Percentiles rank a stretch among this genome's conserved stretches.
Conservation (phyloP, 495 filamentous ascomycete species). For the Zalerion maritima region DNA sequence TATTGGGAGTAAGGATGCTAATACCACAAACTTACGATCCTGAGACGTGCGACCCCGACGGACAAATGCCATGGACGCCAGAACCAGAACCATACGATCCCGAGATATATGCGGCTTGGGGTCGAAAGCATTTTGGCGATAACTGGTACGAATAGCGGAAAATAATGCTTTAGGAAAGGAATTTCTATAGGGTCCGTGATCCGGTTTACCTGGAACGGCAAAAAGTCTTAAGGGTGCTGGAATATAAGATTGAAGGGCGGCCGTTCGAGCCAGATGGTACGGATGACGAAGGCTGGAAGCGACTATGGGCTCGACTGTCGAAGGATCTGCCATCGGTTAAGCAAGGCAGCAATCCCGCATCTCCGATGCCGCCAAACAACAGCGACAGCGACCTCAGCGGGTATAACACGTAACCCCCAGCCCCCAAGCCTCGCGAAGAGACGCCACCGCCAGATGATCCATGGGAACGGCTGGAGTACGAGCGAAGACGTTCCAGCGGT, state of each 20-base stretch:
- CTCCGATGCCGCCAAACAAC: conserved; percentile 1
- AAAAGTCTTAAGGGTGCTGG: conserved; percentile 4
- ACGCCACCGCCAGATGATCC: conserved; percentile 2
- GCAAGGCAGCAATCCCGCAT: conserved; percentile 3
- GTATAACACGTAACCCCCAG: conserved; percentile 3
- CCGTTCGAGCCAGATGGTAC: conserved; percentile 2
- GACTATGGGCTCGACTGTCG: conserved; percentile 4
- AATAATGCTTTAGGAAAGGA: conserved; percentile 7
- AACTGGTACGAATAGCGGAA: conserved; percentile 6
- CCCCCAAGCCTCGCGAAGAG: conserved; percentile 3
- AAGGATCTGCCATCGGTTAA: conserved; percentile 2
- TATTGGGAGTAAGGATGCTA: conserved; percentile 1
- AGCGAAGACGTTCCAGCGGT: conserved; percentile 4
- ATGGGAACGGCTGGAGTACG: conserved; percentile 7
- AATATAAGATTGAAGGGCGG: conserved; percentile 3
- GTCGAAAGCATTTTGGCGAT: conserved; percentile 7
- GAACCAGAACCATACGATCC: conserved; percentile 6
- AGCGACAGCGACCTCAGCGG: conserved; percentile 4
- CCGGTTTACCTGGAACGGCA: conserved; percentile 5
- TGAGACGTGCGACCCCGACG: conserved; percentile 1
- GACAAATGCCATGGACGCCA: conserved; percentile 6
- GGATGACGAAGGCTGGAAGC: conserved; percentile 3
- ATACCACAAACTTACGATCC: conserved; percentile 5
- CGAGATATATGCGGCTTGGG: conserved; percentile 6
- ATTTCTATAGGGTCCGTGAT: conserved; percentile 3